Conservation (phyloP, 306 rosid species). For the Luffa acutangula region DNA sequence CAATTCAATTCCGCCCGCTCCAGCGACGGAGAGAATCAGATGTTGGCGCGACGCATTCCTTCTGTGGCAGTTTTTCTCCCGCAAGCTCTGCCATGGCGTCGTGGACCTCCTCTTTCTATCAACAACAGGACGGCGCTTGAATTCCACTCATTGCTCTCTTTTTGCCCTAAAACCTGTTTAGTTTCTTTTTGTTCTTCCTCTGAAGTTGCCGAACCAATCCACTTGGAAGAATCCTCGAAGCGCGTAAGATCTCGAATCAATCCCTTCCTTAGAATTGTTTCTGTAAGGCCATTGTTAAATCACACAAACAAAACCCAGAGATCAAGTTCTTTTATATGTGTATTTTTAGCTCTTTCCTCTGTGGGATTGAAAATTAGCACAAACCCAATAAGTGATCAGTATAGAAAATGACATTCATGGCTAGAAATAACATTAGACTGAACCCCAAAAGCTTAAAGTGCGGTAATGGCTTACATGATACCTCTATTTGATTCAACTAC, state of each 20-base stretch:
- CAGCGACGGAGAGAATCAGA: constrained; percentile 3
- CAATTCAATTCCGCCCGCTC: not conserved
- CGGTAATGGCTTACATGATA: not conserved
- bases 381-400: not conserved
- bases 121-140: constrained; percentile 7
- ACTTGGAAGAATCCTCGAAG: constrained; percentile 32
- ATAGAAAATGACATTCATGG: not conserved
- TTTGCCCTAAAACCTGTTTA: constrained; percentile 6
- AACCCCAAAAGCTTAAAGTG: not conserved
- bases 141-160: constrained; percentile 15
- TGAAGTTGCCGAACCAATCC: constrained; percentile 15
- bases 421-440: not conserved
- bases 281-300: not conserved
- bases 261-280: not conserved
- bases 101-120: constrained; percentile 1
- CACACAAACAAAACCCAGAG: not conserved
- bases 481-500: not conserved
- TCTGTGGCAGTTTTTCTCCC: constrained; percentile 32
- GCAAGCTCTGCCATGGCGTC: constrained; percentile 22
- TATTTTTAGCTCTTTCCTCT: not conserved
- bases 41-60: constrained; percentile 51
- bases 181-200: constrained; percentile 25
- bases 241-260: constrained; percentile 21
- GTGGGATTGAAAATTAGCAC: not conserved
- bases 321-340: not conserved